Conservation (phyloP, 768 basidiomycete genomes). For the Suillus bovinus region DNA sequence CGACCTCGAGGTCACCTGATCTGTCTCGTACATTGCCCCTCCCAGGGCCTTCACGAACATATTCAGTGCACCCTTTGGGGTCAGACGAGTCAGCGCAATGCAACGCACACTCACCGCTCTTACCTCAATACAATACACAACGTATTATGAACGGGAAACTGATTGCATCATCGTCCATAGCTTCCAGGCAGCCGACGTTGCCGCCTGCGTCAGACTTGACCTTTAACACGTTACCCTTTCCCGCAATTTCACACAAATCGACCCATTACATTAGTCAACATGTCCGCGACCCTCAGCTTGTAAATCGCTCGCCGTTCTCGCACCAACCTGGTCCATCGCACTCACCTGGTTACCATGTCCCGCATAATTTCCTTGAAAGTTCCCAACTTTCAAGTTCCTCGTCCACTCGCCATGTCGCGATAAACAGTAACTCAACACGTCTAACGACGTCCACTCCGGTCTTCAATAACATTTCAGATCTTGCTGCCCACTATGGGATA, state of each 20-base stretch:
- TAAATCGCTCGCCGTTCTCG: conserved; percentile 47
- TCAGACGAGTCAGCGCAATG: conserved; percentile 25
- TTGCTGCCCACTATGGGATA: conserved; percentile 79
- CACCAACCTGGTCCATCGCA: conserved; percentile 38
- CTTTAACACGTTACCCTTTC: conserved; percentile 29
- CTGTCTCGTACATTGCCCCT: conserved; percentile 31
- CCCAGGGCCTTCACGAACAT: conserved; percentile 31
- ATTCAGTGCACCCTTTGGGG: conserved; percentile 26
- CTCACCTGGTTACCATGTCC: conserved; percentile 40
- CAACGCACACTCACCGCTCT: conserved; percentile 17
- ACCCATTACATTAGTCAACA: conserved; percentile 42
- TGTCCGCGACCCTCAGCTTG: conserved; percentile 44
- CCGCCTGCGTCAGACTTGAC: conserved; percentile 38
- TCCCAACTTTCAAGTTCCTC: conserved; percentile 51
- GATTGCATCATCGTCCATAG: conserved; percentile 47
- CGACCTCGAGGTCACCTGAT: conserved; percentile 31
- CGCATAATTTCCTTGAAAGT: conserved; percentile 48
- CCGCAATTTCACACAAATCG: conserved; percentile 51
- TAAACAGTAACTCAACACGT: conserved; percentile 58
- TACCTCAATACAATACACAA: conserved; percentile 26
- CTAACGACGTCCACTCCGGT: conserved; percentile 67
- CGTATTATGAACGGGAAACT: conserved; percentile 48
- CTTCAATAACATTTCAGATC: conserved; percentile 64
- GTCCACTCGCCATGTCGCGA: conserved; percentile 52
- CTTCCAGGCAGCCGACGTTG: conserved; percentile 51